A percentile compares a stretch with the other conserved stretches of the same genome.
phyloP scores from a whole-genome alignment of 805 yeast genomes.

The Candida koratica region DNA sequence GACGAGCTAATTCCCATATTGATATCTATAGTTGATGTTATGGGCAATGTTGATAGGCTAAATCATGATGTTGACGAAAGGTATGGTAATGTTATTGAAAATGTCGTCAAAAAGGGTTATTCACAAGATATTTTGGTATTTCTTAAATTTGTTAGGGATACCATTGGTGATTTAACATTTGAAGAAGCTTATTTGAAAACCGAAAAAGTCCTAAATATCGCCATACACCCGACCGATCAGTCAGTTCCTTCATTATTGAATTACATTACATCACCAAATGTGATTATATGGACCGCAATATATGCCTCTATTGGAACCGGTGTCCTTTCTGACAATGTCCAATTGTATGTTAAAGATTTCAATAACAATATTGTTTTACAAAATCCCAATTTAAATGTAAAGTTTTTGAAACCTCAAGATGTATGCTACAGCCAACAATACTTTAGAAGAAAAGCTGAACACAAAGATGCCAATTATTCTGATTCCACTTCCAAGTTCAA shows the following conservation, averaged over 20 bases:
- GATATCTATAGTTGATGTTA: constrained; percentile 35
- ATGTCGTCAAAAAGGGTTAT: constrained; percentile 73
- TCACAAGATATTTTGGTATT: constrained; percentile 82
- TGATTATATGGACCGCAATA: constrained; percentile 84
- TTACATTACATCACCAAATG: constrained; percentile 91
- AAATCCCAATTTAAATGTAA: constrained; percentile 40
- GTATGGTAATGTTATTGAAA: constrained; percentile 67
- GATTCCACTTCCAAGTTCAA: constrained; percentile 22
- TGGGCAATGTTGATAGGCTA: constrained; percentile 42
- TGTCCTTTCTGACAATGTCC: constrained; percentile 53
- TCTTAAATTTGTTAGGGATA: constrained; percentile 68
- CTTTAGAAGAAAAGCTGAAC: constrained; percentile 20
- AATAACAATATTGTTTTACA: constrained; percentile 56
- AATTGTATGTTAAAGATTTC: constrained; percentile 57
- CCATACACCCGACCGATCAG: constrained; percentile 74
- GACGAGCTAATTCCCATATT: constrained; percentile 54
- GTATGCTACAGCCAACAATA: constrained; percentile 46
- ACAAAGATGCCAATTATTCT: constrained; percentile 12
- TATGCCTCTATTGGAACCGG: constrained; percentile 80
- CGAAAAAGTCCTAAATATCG: constrained; percentile 75
- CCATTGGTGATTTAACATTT: constrained; percentile 81
- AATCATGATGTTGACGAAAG: constrained; percentile 55
- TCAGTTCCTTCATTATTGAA: constrained; percentile 72
- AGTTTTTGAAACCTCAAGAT: constrained; percentile 42
- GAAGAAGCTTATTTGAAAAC: constrained; percentile 87